A percentile compares a stretch with the other conserved stretches of the same genome.
Evolutionary conservation across 139 green algal genomes (phyloP).

Genomic region (Ulvella scutata): DNA sequence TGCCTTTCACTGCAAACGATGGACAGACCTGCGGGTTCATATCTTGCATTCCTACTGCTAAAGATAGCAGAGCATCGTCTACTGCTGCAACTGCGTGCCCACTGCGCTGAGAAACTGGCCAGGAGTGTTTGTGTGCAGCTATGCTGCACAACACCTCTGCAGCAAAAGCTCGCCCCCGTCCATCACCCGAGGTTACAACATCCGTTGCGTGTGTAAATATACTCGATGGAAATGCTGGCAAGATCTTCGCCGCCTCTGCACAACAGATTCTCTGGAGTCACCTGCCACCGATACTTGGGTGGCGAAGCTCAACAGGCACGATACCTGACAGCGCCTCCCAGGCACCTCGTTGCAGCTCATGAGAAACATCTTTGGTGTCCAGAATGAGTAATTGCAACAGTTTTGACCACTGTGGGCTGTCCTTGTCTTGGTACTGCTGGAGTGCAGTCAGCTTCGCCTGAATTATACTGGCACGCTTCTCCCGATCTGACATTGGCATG

Average conservation of each 20-base stretch:
- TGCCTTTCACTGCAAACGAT: no score
- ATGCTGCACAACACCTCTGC: not conserved
- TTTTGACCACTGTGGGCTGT: not conserved
- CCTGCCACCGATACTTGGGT: not conserved
- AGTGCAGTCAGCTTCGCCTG: not conserved
- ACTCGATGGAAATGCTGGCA: not conserved
- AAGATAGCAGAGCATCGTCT: not conserved
- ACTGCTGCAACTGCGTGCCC: not conserved
- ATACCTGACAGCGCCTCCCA: not conserved
- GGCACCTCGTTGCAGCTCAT: not conserved
- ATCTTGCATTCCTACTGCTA: not conserved
- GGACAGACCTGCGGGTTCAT: no score
- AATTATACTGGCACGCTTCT: no score
- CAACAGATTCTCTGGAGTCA: not conserved
- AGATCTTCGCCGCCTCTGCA: not conserved
- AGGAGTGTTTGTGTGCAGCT: not conserved
- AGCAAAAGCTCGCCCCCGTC: not conserved
- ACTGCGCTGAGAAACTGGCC: not conserved
- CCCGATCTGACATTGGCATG: no score
- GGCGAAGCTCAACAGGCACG: no score
- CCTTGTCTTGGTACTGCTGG: not conserved
- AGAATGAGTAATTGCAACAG: not conserved
- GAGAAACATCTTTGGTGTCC: not conserved
- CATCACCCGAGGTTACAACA: not conserved
- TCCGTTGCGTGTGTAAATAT: not conserved